Base-by-base conservation (phyloP, 2,329 filamentous ascomycete genomes). In the Neurospora crassa region DNA sequence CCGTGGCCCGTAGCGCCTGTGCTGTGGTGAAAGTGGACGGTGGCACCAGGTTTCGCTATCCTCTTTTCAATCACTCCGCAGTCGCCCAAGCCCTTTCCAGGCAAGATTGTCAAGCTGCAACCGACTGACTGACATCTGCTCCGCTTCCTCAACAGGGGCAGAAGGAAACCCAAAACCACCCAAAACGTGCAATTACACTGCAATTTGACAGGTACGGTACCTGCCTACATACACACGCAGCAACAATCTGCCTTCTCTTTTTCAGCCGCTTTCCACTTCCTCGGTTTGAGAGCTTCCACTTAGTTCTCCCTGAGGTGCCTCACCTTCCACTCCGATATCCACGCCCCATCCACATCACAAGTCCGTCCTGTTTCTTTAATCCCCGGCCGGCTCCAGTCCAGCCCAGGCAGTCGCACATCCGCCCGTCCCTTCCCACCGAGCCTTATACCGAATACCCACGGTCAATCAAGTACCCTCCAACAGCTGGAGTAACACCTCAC, bases 51-150 rank as follows among this genome's bases (percentile, higher is more conserved):
- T 59, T 81, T 83, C 81, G 79, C 82, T 83, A 83, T 83, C 79
- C 82, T 84, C 81, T 83, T 84, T 84, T 83, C 81, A 83, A 80
- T 76, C 82, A 83, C 81, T 82, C 80, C 81, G 82, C 81, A 82
- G 80, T 82, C 78, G 80, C 82, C 53, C 81, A 83, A 78, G 75
- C 82, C 82, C 81, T 79, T 83, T 83, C 81, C 24, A 63, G 53
- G 53, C 53, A 63, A 63, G 53, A 63, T 63, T 80, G 82, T 82
- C 81, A 75, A 78, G 75, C 74, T 73, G 74, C 72, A 73, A 79
- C 68, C 78, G 79, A 77, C 78, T 63, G 37, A 70, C 78, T 80
- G 81, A 78, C 78, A 76, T 76, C 71, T 79, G 77, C 78, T 79
- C 79, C 78, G 45, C 45, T 79, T 80, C 78, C 78, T 79, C 74